Conservation (phyloP, 371 early-diverging fungal genomes). For the Rhizomucor pusillus region DNA sequence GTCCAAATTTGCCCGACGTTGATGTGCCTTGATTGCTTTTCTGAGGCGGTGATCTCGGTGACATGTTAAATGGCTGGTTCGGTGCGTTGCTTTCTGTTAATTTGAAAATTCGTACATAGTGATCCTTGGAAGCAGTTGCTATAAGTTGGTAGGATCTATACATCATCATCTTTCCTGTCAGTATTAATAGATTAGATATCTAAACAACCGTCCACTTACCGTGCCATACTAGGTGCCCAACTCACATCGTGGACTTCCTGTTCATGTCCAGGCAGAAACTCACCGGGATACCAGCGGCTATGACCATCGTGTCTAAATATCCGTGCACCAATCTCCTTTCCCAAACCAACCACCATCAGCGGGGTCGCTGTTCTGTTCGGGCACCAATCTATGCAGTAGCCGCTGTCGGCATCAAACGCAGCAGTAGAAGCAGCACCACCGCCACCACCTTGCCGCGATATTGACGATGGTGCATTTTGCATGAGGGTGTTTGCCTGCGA, state of each 20-base stretch:
- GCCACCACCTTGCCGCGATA: conserved; percentile 4
- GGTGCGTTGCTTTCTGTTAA: conserved; percentile 46
- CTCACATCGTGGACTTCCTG: conserved; percentile 78
- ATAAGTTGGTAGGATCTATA: conserved; percentile 82
- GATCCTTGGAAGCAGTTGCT: conserved; percentile 89
- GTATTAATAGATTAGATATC: background rate
- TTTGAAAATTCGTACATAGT: conserved; percentile 83
- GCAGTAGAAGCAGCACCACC: no score
- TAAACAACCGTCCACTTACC: conserved; percentile 28
- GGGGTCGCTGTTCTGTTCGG: conserved; percentile 73
- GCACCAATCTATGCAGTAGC: conserved; percentile 88
- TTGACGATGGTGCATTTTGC: background rate
- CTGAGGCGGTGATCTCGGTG: conserved; percentile 1
- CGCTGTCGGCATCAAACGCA: conserved; percentile 57
- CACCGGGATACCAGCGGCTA: conserved; percentile 67
- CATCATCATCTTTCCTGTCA: conserved; percentile 1
- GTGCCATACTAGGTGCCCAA: conserved; percentile 88
- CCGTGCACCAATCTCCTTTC: conserved; percentile 66
- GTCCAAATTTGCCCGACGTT: conserved; percentile 2
- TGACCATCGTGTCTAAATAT: conserved; percentile 61
- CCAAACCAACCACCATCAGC: conserved; percentile 88
- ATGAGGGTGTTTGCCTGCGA: conserved; percentile 4
- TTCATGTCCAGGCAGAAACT: conserved; percentile 64
- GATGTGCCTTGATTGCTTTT: background rate
- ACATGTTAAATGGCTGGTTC: conserved; percentile 10